Conservation (phyloP, 2,329 filamentous ascomycete species). For the Ascochyta rabiei region DNA sequence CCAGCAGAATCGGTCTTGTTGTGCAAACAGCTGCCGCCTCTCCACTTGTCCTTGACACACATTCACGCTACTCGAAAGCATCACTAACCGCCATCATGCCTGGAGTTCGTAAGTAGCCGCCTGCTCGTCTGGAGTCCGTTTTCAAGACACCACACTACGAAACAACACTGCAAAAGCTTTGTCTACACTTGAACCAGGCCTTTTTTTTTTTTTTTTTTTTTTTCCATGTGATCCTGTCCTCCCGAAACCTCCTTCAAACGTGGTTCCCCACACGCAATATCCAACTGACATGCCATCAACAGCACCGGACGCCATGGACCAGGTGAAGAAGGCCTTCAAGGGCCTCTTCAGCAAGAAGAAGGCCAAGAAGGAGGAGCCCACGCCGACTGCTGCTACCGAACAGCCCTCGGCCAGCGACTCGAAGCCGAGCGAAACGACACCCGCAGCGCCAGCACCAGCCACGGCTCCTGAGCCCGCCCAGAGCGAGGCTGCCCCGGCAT, state of each 20-base stretch:
- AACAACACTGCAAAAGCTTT: not conserved
- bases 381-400: conserved; percentile 34
- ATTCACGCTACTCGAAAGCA: not conserved
- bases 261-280: not conserved
- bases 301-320: conserved; percentile 46
- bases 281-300: conserved; percentile 4
- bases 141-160: not conserved
- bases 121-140: conserved; percentile 3
- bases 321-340: conserved; percentile 49
- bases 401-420: conserved; percentile 30
- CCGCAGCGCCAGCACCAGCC: conserved; percentile 37
- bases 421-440: conserved; percentile 45
- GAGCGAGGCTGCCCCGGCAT: conserved; percentile 12
- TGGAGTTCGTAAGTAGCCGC: conserved; percentile 47
- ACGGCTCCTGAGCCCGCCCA: conserved; percentile 30
- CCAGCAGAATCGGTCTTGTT: too few relatives aligned
- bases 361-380: conserved; percentile 38
- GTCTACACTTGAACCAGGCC: not conserved
- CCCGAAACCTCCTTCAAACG: too few relatives aligned
- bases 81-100: conserved; percentile 38
- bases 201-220: not conserved
- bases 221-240: not conserved
- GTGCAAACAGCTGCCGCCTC: not conserved
- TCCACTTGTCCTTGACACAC: not conserved
- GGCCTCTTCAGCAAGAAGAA: conserved; percentile 45